Base-by-base conservation (phyloP, 345 rosid species). In the Lagerstroemia speciosa region DNA sequence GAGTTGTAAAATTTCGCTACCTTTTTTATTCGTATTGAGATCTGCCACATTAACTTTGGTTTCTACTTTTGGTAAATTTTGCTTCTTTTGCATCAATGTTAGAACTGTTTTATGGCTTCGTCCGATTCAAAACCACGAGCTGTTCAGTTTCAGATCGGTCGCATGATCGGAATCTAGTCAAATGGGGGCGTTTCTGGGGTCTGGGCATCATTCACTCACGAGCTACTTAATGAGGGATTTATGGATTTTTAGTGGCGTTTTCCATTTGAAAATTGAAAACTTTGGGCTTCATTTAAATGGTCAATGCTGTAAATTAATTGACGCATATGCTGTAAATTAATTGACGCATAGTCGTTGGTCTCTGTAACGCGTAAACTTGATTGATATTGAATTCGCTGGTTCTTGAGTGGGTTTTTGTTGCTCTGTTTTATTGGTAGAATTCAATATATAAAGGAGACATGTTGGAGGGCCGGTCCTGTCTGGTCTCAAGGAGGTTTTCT, bases 381-480 rank as follows among this genome's bases (percentile, higher is more conserved):
- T 24, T n/a, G 20, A 3, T 38, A 37, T 65, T 65, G 29, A 67
- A 41, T 29, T 22, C 34, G 5, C n/a, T 62, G 37, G 37, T 27
- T 45, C 43, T 26, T 19, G 22, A 1, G 19, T 8, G 43, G 15
- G 8, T 43, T 15, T 19, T 43, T 26, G 9, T 40, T 48, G 40
- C 65, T 64, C 40, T 58, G 55, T 45, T 68, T 50, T 22, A 11
- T 43, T 75, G 45, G 19, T 71, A 53, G 71, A 71, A 75, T 67
- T 72, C 37, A 62, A 31, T 62, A 48, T 27, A 41, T 32, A 37
- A 66, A 70, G 71, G 74, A 83, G 83, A 82, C 60, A 91, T 89
- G 97, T 78, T 91, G 83, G 92, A 91, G 82, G 83, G 86, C 30
- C 86, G 84, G 71, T 77, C 83, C 83, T 70, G 82, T 83, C 70